Base-by-base conservation (phyloP, 495 filamentous ascomycete species). In the Lasiosphaeris hirsuta region DNA sequence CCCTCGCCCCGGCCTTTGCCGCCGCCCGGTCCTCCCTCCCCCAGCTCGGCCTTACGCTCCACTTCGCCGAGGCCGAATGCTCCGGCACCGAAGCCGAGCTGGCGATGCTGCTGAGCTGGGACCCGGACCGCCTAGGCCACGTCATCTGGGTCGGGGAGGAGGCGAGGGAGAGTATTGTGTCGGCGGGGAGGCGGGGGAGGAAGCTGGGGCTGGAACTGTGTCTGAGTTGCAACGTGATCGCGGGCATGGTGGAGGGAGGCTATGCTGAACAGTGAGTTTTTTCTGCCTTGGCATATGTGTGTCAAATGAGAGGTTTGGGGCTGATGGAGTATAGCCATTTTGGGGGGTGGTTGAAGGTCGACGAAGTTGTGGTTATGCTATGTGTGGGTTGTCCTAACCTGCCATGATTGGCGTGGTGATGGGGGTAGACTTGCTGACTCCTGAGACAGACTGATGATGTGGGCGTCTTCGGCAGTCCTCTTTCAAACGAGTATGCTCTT, bases 401-500 rank as follows among this genome's bases (percentile, higher is more conserved):
- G 45, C 23, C 2, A 30, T 5, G 23, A 5, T 5, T 30, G 5
- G 23, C 23, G 2, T 5, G 5, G 23, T 30, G 23, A 2, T 30
- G 23, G 23, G 23, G 5, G 2, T 30, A 30, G 5, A 5, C 23
- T 23, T 47, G 44, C n/a, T 50, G n/a, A 47, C 19, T 9, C 42
- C 42, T 37, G 51, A 52, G 44, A 63, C 59, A 92, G 89, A 95
- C 90, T 1, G 90, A 95, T 70, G 90, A 95, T 71, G 89, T 96
- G 17, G 90, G 90, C 2, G 82, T 94, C 39, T 93, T 96, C 56
- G 85, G 83, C 40, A 91, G 87, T 67, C 79, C 81, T 0, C 71
- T 93, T n/a, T 91, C 87, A 10, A 86, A 91, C 59, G 90, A 96
- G 63, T 92, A 92, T 63, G 66, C 75, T 4, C 81, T 95, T 13